phyloP scores from a whole-genome alignment of 2,329 filamentous ascomycete species.

The Xylaria arbuscula region DNA sequence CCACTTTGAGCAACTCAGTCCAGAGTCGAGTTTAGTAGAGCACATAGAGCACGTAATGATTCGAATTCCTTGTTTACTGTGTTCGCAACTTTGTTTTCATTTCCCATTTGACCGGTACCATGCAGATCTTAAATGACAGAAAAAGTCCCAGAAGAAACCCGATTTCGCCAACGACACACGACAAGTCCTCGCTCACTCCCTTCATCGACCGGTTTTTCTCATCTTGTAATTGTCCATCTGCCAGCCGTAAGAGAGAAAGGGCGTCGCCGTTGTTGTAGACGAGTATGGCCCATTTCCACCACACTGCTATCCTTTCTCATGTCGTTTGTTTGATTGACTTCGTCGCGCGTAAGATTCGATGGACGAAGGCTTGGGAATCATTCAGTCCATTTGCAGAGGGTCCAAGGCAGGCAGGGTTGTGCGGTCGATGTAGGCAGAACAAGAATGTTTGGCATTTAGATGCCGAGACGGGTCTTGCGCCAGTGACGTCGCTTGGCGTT shows the following conservation, averaged over 20 bases:
- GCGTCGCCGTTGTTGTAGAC: slow-evolving; percentile 25
- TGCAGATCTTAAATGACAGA: slow-evolving; percentile 53
- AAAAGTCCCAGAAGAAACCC: slow-evolving; percentile 47
- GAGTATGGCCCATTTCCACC: slow-evolving; percentile 15
- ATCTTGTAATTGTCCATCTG: slow-evolving; percentile 22
- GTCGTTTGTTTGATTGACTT: slow-evolving; percentile 27
- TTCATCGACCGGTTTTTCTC: slow-evolving; percentile 27
- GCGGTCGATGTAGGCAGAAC: slow-evolving; percentile 47
- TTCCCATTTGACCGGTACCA: slow-evolving; percentile 61
- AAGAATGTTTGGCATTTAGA: slow-evolving; percentile 76
- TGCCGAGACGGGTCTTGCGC: slow-evolving; percentile 99
- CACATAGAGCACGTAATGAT: slow-evolving; percentile 7
- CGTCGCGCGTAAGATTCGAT: slow-evolving; percentile 33
- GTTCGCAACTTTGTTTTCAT: slow-evolving; percentile 40
- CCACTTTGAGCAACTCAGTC: no score
- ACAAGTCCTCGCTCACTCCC: slow-evolving; percentile 32
- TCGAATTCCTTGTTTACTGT: slow-evolving; percentile 12
- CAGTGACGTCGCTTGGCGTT: slow-evolving; percentile 99
- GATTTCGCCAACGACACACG: slow-evolving; percentile 42
- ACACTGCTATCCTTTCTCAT: slow-evolving; percentile 10
- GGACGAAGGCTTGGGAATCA: slow-evolving; percentile 39
- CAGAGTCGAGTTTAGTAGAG: background rate
- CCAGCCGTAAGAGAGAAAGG: slow-evolving; percentile 7
- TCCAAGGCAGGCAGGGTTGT: slow-evolving; percentile 25
- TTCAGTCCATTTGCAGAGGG: slow-evolving; percentile 28